Evolutionary conservation across 345 rosid species (phyloP).

Genomic region (Ceriops zippeliana): DNA sequence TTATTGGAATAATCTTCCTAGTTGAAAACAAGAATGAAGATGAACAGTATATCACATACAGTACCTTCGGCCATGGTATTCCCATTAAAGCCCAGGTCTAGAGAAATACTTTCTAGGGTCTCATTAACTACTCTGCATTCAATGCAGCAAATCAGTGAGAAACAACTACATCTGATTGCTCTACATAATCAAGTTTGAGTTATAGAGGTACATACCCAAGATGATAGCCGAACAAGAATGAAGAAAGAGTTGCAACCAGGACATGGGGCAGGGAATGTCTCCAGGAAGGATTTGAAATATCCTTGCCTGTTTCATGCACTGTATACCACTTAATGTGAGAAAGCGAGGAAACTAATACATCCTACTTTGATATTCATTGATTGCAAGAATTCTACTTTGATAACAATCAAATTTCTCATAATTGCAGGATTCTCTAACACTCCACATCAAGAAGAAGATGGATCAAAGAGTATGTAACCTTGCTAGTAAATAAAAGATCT

Average conservation of each 20-base stretch:
- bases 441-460: too few relatives aligned
- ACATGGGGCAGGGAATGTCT: slow-evolving; percentile 74
- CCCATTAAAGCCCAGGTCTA: slow-evolving; percentile 82
- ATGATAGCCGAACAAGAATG: slow-evolving; percentile 86
- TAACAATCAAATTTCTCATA: too few relatives aligned
- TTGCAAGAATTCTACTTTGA: too few relatives aligned
- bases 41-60: background rate
- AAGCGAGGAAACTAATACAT: slow-evolving; percentile 19
- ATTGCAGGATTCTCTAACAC: too few relatives aligned
- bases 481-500: too few relatives aligned
- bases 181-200: slow-evolving; percentile 3
- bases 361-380: background rate
- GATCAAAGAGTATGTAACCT: too few relatives aligned
- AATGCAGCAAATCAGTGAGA: slow-evolving; percentile 10
- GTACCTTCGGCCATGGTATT: slow-evolving; percentile 85
- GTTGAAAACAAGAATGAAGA: slow-evolving; percentile 17
- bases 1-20: slow-evolving; percentile 16
- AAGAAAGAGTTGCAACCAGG: slow-evolving; percentile 65
- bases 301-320: slow-evolving; percentile 60
- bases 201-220: slow-evolving; percentile 55
- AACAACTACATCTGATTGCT: background rate
- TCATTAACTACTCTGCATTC: slow-evolving; percentile 82
- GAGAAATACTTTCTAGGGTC: slow-evolving; percentile 83
- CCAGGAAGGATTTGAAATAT: slow-evolving; percentile 72
- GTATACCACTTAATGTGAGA: slow-evolving; percentile 11